These are phyloP conservation scores for Antitrichia curtipendula DNA, from an alignment of 225 moss, liverwort and hornwort genomes.

Conservation along the genomic window DNA sequence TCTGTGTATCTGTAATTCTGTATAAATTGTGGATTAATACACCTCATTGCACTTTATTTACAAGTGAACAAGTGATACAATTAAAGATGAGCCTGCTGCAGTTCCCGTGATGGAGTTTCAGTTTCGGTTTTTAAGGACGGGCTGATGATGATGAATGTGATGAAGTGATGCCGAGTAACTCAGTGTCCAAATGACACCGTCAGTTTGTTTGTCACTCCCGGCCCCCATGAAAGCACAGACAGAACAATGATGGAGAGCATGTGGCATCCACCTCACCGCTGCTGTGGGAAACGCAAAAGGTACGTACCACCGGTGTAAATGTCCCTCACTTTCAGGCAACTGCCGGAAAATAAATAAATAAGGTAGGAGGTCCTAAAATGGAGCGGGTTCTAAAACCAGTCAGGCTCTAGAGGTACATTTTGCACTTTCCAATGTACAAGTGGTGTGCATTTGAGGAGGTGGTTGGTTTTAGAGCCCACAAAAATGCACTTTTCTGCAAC, in stretches of 20 bases:
- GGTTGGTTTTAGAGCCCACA: too few species aligned
- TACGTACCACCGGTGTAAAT: neutral
- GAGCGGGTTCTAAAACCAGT: too few species aligned
- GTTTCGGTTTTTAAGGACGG: neutral
- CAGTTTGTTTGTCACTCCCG: neutral
- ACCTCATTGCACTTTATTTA: neutral
- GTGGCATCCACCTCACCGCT: neutral
- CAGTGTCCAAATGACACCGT: neutral
- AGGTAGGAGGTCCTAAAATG: too few species aligned
- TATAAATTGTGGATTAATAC: neutral
- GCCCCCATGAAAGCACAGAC: neutral
- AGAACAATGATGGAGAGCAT: conserved; percentile 13
- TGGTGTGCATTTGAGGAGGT: too few species aligned
- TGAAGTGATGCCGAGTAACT: neutral
- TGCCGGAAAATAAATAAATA: too few species aligned
- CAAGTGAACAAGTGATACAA: neutral
- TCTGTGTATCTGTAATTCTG: neutral
- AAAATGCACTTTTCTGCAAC: too few species aligned
- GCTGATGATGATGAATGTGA: neutral
- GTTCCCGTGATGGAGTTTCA: too few species aligned
- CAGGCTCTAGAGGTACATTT: too few species aligned
- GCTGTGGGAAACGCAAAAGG: neutral
- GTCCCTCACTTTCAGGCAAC: neutral
- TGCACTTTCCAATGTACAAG: too few species aligned
- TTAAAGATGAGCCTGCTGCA: neutral